Percentiles rank a stretch among this genome's conserved stretches.
phyloP scores from a whole-genome alignment of 2,329 filamentous ascomycete species.

The Cladosporium austrohemisphaericum region DNA sequence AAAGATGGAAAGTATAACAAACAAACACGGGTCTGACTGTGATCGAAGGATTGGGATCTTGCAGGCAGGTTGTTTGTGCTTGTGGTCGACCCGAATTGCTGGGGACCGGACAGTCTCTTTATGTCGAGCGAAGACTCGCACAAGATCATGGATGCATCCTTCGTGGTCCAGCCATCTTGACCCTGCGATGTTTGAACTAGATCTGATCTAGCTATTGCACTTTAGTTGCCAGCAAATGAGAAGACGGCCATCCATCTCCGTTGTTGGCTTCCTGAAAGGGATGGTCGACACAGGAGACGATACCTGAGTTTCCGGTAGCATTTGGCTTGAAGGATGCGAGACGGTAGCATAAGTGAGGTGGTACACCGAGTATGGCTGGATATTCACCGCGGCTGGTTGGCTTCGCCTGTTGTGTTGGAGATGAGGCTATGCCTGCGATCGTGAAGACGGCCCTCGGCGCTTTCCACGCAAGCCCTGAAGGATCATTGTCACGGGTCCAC shows the following conservation, averaged over 20 bases:
- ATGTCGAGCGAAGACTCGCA: neutral
- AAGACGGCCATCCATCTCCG: slow-evolving; percentile 8
- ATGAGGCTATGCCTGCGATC: neutral
- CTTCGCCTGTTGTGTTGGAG: neutral
- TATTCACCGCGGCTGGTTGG: too few species aligned
- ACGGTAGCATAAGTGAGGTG: slow-evolving; percentile 5
- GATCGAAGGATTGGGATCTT: slow-evolving; percentile 3
- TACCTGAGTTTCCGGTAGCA: neutral
- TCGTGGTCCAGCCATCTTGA: slow-evolving; percentile 1
- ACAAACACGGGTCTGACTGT: neutral
- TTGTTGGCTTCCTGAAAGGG: neutral
- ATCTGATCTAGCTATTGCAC: slow-evolving; percentile 12
- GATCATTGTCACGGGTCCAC: neutral
- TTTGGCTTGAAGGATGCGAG: slow-evolving; percentile 10
- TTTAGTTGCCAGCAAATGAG: slow-evolving; percentile 9
- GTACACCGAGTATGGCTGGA: neutral
- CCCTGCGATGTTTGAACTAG: neutral
- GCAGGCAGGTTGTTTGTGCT: slow-evolving; percentile 5
- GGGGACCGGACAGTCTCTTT: neutral
- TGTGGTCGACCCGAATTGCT: slow-evolving; percentile 6
- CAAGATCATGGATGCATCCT: neutral
- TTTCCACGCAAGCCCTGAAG: slow-evolving; percentile 5
- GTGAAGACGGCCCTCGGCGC: too few species aligned
- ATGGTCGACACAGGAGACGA: neutral
- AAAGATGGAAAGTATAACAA: neutral